These are phyloP conservation scores for Polyporus tsugae DNA, from an alignment of 1,284 basidiomycete species.

Conservation along the genomic window DNA sequence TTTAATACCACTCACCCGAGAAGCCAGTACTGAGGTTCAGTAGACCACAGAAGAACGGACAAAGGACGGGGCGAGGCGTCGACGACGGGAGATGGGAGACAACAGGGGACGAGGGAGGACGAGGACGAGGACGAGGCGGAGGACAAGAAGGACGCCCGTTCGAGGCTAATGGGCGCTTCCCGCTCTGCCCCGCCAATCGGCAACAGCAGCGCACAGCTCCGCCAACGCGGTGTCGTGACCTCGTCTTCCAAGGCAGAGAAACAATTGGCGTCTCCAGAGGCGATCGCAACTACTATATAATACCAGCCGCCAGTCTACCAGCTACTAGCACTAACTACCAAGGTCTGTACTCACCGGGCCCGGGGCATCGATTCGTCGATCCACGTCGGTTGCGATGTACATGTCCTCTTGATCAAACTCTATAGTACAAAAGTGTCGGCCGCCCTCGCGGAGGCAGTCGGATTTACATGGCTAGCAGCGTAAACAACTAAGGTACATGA, in stretches of 20 bases:
- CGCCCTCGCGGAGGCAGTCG: not conserved
- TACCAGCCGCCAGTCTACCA: too few species aligned
- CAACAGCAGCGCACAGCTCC: slow-evolving; percentile 3
- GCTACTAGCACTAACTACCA: not conserved
- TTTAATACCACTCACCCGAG: slow-evolving; percentile 31
- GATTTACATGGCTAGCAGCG: not conserved
- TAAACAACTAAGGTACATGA: not conserved
- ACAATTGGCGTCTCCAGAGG: not conserved
- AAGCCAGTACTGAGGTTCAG: not conserved
- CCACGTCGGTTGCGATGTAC: not conserved
- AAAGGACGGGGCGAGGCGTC: slow-evolving; percentile 8
- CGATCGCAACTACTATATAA: not conserved
- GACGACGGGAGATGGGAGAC: not conserved
- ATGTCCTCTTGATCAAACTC: not conserved
- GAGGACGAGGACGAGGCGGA: slow-evolving; percentile 6
- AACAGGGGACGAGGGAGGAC: not conserved
- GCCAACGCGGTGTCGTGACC: slow-evolving; percentile 28
- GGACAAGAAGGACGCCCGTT: slow-evolving; percentile 18
- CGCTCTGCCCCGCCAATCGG: not conserved
- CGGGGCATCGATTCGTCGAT: not conserved
- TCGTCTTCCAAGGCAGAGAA: not conserved
- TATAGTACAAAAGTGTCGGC: not conserved
- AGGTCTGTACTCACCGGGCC: not conserved
- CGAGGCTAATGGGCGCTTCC: slow-evolving; percentile 17
- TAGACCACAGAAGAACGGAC: not conserved